Percentiles rank a stretch among this genome's conserved stretches.
These are phyloP conservation scores for Saturnispora mendoncae DNA, from an alignment of 805 yeast species.

Conservation along the genomic window DNA sequence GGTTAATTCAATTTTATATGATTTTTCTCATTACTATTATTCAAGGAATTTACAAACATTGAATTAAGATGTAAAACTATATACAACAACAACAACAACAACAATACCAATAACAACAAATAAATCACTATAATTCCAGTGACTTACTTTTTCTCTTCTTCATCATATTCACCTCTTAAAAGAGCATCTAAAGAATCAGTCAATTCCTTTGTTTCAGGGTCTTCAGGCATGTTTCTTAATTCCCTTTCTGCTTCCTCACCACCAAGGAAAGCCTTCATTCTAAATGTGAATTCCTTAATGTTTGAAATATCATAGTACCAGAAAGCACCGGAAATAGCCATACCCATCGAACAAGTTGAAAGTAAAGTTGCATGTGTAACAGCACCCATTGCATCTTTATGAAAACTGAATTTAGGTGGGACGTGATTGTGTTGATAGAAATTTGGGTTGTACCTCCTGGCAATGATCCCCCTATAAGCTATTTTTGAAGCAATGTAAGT, in stretches of 20 bases:
- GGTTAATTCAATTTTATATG: too few species aligned
- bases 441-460: conserved; percentile 66
- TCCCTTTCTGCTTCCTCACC: conserved; percentile 53
- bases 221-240: conserved; percentile 39
- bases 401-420: conserved; percentile 75
- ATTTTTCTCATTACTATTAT: too few species aligned
- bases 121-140: too few species aligned
- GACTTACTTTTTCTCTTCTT: conserved; percentile 4
- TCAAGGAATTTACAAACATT: too few species aligned
- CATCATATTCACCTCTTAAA: conserved; percentile 11
- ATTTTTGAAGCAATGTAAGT: conserved; percentile 65
- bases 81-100: too few species aligned
- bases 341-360: conserved; percentile 62
- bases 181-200: conserved; percentile 33
- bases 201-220: conserved; percentile 49
- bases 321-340: conserved; percentile 64
- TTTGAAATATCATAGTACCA: conserved; percentile 73
- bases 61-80: too few species aligned
- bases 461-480: conserved; percentile 65
- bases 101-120: too few species aligned
- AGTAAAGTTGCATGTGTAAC: conserved; percentile 72
- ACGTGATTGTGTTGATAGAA: conserved; percentile 78
- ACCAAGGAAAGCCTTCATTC: conserved; percentile 56
- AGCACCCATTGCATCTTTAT: conserved; percentile 78
- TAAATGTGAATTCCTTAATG: conserved; percentile 61